phyloP scores from a whole-genome alignment of 2,329 filamentous ascomycete species.

The Aspergillus awamori region DNA sequence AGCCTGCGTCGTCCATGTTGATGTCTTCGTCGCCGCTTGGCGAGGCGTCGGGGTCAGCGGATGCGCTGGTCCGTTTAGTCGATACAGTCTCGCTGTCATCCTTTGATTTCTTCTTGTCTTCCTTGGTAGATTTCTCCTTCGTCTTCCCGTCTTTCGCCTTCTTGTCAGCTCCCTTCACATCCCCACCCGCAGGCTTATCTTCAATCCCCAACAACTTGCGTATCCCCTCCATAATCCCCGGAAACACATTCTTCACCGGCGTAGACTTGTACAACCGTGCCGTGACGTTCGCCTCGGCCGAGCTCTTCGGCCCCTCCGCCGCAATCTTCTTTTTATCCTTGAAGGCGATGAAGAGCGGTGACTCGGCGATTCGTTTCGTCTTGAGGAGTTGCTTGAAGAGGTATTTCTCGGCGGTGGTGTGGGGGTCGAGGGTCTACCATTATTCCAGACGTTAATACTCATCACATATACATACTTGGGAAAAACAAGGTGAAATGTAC shows the following conservation, averaged over 20 bases:
- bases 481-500: slow-evolving; percentile 28
- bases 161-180: slow-evolving; percentile 16
- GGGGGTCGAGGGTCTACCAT: slow-evolving; percentile 54
- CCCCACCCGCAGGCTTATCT: slow-evolving; percentile 16
- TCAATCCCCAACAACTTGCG: slow-evolving; percentile 43
- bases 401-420: slow-evolving; percentile 54
- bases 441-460: slow-evolving; percentile 1
- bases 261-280: slow-evolving; percentile 63
- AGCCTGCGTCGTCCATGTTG: slow-evolving; percentile 28
- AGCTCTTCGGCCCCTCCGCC: slow-evolving; percentile 44
- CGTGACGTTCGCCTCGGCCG: slow-evolving; percentile 59
- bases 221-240: slow-evolving; percentile 49
- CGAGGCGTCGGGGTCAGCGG: neutral
- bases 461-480: too few species aligned
- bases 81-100: neutral
- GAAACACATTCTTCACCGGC: slow-evolving; percentile 59
- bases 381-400: slow-evolving; percentile 60
- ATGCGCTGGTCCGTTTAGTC: slow-evolving; percentile 1
- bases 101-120: neutral
- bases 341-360: slow-evolving; percentile 50
- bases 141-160: slow-evolving; percentile 5
- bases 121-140: slow-evolving; percentile 6
- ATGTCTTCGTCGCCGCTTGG: slow-evolving; percentile 16
- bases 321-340: slow-evolving; percentile 41
- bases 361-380: slow-evolving; percentile 60